Evolutionary conservation across 768 basidiomycete genomes (phyloP), one percentile per base, ranked within the genome.

Genomic region (Boletus rubroflammeus): DNA sequence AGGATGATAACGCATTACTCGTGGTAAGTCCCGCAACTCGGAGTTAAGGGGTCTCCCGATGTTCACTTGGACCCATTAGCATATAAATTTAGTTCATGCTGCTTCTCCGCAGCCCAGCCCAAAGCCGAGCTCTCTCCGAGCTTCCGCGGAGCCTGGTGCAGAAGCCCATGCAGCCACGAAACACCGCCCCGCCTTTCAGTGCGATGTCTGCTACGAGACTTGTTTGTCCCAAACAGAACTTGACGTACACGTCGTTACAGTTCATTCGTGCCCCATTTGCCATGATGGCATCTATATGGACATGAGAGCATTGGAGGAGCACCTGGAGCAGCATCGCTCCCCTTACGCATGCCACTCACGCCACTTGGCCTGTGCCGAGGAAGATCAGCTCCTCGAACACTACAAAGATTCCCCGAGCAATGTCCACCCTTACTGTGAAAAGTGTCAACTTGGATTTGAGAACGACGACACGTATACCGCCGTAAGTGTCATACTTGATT

Each of bases 341-440:
- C 65, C 67, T 35, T 69, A 69, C 34, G 53, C 51, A 10, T 70
- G 69, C 48, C 46, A 28, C 21, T 15, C 55, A 13, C 72, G 69
- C 10, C 59, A 59, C 28, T 47, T 62, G 40, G 65, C 61, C 1
- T 70, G 60, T 42, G 29, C 54, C 3, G 63, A 70, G 35, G 70
- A 75, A 47, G 75, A 75, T 13, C 67, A 69, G 3, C 67, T 79
- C 3, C 58, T 67, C 19, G 58, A 61, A 5, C 79, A 81, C 54
- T 79, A 78, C 59, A 66, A 56, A 46, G 64, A 71, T 6, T 74
- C 76, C 2, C 42, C 65, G 6, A 62, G 63, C 44, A 62, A 63
- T 17, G 15, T 65, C 13, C 78, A 80, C 32, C 75, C 76, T 1
- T 59, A 60, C 5, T 78, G 77, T 54, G 46, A 54, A 17, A 49